Conservation (phyloP, 2,329 filamentous ascomycete species). For the Alternaria novae-zelandiae region DNA sequence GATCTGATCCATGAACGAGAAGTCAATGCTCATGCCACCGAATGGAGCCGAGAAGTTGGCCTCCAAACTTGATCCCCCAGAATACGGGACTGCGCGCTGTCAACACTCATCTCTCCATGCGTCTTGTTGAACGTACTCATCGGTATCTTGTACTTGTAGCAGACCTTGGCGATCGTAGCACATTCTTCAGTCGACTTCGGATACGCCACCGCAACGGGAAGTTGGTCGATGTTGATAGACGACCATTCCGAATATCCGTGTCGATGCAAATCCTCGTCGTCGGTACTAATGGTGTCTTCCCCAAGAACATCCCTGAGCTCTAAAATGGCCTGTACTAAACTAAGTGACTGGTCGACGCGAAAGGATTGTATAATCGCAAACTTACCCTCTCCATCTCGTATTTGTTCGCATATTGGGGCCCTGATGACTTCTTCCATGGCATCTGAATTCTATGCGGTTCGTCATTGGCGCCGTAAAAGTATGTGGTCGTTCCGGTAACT, state of each 20-base stretch:
- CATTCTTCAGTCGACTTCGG: conserved; percentile 71
- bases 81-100: conserved; percentile 69
- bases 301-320: conserved; percentile 62
- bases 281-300: conserved; percentile 66
- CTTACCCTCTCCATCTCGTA: conserved; percentile 59
- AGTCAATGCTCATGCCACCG: conserved; percentile 89
- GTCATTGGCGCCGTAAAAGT: conserved; percentile 56
- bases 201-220: conserved; percentile 70
- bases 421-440: conserved; percentile 32
- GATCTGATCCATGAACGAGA: conserved; percentile 84
- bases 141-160: conserved; percentile 78
- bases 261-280: conserved; percentile 66
- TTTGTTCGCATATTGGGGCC: conserved; percentile 57
- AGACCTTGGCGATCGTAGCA: conserved; percentile 70
- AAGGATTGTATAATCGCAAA: background rate
- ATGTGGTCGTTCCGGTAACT: conserved; percentile 60
- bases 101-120: background rate
- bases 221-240: conserved; percentile 67
- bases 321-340: conserved; percentile 56
- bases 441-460: conserved; percentile 39
- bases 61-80: conserved; percentile 84
- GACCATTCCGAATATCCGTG: conserved; percentile 77
- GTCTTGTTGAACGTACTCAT: conserved; percentile 56
- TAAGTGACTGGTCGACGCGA: conserved; percentile 9
- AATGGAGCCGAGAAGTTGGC: conserved; percentile 88